Base-by-base conservation (phyloP, 2,329 filamentous ascomycete genomes). In the Thermothelomyces thermophilus region DNA sequence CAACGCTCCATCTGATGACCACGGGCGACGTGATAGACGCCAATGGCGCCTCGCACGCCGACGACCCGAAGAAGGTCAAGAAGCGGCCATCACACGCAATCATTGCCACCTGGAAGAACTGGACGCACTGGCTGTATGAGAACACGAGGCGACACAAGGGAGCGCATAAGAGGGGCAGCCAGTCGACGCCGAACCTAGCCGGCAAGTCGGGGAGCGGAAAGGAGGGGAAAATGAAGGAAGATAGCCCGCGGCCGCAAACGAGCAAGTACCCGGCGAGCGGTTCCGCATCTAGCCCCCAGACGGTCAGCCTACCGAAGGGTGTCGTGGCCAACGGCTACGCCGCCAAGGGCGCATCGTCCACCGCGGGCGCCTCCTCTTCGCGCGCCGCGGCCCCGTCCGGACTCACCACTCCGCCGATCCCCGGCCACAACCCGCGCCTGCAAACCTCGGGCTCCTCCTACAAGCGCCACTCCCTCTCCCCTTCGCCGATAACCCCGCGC, bases 401-500 rank as follows among this genome's bases (percentile, higher is more conserved):
- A 36, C 40, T 66, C 58, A 54, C 64, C 55, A 48, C 62, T 43
- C 50, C 56, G 2, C 41, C 57, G n/a, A 46, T 57, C 14, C 16
- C 53, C 4, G 5, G 63, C 14, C 53, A 56, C 24, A 41, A 41
- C n/a, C 68, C 44, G 56, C 68, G 63, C 10, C 55, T 60, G 26
- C 62, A 67, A 33, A 63, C 68, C 55, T 64, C 72, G 52, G 60
- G 65, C 7, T 68, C 63, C 16, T 80, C 63, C n/a, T 80, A 82
- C 62, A 84, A 84, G 61, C 80, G 89, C 14, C 86, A 89, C 53
- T 95, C 90, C 0, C 70, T 94, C 9, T 95, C 89, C 0, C 93
- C 93, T 0, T 85, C 84, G 2, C 91, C 93, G 0, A 68, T 96
- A 35, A 97, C 93, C 0, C 91, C 93, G 3, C 85, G 90, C 34